Base-by-base conservation (phyloP, 805 yeast genomes). In the Suhomyces sp. region DNA sequence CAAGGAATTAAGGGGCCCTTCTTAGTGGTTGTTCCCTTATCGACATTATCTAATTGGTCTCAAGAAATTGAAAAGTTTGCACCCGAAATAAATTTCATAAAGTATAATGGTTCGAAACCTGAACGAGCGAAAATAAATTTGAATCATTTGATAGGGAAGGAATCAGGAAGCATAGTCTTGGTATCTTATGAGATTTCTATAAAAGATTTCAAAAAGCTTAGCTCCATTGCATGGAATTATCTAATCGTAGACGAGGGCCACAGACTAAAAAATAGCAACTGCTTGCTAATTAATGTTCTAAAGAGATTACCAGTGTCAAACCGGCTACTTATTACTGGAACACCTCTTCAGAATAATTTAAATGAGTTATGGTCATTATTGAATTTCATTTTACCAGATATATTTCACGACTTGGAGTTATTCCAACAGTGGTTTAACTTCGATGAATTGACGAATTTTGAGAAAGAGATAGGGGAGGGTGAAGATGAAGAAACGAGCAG, bases 221-320 rank as follows among this genome's bases (percentile, higher is more conserved):
- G 73, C 40, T 55, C 63, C 2, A 60, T 74, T 8, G 60, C 65
- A 16, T 90, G 97, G 96, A 83, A 80, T 41, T 91, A 79, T 53
- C 63, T 91, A 35, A 83, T 90, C 33, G 95, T 91, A 13, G 98
- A 91, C 58, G 98, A 91, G 60, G 98, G 98, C 5, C 98, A 91
- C 58, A 68, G 98, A 25, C 67, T 91, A 47, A 93, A 91, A 53
- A 91, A 91, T 55, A 73, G 81, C 44, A 79, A 90, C 48, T 86
- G 95, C 58, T 66, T 79, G 46, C 67, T 91, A 41, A 81, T 91
- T 33, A 72, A 72, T 35, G 80, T 80, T 41, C 70, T 91, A 46
- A 90, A 87, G 50, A 72, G 71, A 43, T 70, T 87, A 24, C 65
- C 74, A 11, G 80, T 83, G 1, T 68, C 77, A 1, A 91, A 91